Evolutionary conservation across 2,329 filamentous ascomycete genomes (phyloP), one percentile per base, ranked within the genome.

Genomic region (Blastomyces gilchristii): DNA sequence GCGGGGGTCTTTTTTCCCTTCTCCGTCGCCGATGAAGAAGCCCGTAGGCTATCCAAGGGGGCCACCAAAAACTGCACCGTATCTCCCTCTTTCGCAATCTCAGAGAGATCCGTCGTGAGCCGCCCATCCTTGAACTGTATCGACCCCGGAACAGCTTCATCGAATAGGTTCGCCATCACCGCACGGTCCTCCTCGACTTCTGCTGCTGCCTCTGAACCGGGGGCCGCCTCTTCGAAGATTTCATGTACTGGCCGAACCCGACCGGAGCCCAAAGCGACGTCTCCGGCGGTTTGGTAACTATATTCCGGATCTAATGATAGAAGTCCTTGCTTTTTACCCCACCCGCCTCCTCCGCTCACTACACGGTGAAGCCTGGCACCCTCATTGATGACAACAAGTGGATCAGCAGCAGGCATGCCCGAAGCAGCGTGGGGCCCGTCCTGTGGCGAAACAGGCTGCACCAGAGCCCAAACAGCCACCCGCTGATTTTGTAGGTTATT

Each of bases 281-380:
- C 28, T 60, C 67, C 63, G 43, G 61, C 64, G 43, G 63, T 56
- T 39, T 65, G 58, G 22, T 65, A 61, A 31, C 68, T 69, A 49
- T 70, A 69, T 63, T 78, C 76, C 11, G 75, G 76, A 63, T 78
- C 76, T 5, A 78, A 64, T 0, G 76, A 78, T 25, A 78, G 69
- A 11, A 78, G 71, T 2, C 76, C 76, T 61, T 76, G 74, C 65
- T 78, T 78, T 67, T 78, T 78, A n/a, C 76, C 76, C 76, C 76
- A 78, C 64, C 76, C 76, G 50, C 76, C 76, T 45, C 76, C 76
- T 18, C 76, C 76, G 43, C 76, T 77, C 69, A 78, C 72, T 34
- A 78, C 75, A 57, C 73, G 75, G 64, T 77, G 75, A 50, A 78
- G 69, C 64, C 73, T 75, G 49, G 73, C 73, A 16, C 76, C 75